Conservation (phyloP, 2,329 filamentous ascomycete species). For the Sporothrix curviconia region DNA sequence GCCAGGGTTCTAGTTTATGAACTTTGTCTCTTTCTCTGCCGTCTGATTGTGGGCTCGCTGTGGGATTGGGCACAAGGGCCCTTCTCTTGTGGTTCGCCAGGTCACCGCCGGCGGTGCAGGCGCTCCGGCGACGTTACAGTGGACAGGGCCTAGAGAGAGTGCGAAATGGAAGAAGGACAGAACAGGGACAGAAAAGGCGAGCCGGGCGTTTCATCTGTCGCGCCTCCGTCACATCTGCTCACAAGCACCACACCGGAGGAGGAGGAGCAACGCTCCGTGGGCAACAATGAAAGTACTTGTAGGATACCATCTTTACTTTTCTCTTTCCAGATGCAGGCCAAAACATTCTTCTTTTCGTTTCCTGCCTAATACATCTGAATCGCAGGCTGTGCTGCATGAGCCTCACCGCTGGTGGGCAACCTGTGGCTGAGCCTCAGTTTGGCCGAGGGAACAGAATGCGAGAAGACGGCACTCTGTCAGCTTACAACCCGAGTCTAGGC, state of each 20-base stretch:
- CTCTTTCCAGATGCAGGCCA: no score
- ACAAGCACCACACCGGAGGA: background rate
- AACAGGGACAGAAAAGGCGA: background rate
- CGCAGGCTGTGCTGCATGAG: background rate
- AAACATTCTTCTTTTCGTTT: no score
- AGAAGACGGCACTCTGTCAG: background rate
- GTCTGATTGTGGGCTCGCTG: background rate
- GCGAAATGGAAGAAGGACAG: background rate
- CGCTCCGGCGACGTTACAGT: background rate
- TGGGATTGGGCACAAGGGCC: no score
- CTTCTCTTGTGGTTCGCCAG: no score
- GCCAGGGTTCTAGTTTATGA: no score
- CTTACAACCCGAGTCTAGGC: no score
- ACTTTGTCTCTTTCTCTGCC: background rate
- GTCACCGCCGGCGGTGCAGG: background rate
- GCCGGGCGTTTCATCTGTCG: constrained; percentile 7
- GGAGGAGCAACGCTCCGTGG: background rate
- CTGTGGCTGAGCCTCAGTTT: background rate
- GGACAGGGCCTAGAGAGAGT: no score
- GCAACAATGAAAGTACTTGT: background rate
- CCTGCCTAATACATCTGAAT: no score
- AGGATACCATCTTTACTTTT: no score
- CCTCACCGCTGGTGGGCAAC: background rate
- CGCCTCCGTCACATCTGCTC: constrained; percentile 4
- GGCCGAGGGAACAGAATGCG: background rate